phyloP scores from a whole-genome alignment of 257 asterid species.

The Ilex asprella region DNA sequence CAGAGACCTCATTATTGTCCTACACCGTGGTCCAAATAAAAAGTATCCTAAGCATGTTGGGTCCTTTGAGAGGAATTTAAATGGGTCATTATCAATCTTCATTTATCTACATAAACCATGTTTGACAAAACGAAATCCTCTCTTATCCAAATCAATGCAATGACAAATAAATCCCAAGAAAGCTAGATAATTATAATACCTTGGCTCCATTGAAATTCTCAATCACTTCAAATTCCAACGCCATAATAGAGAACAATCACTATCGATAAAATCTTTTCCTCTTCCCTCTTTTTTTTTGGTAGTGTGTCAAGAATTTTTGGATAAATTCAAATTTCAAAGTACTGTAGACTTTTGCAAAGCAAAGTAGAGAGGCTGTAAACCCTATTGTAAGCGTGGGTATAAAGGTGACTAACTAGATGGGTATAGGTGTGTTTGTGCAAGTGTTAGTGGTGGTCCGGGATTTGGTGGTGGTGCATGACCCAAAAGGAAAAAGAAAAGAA shows the following conservation, averaged over 20 bases:
- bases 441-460: constrained; percentile 58
- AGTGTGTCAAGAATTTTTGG: constrained; percentile 1
- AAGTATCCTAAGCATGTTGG: too few relatives aligned
- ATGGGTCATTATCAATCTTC: too few relatives aligned
- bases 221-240: too few relatives aligned
- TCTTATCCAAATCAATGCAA: too few relatives aligned
- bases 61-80: too few relatives aligned
- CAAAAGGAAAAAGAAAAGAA: constrained; percentile 18
- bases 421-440: constrained; percentile 26
- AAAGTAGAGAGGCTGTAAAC: constrained; percentile 21
- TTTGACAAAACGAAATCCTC: too few relatives aligned
- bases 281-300: constrained; percentile 2
- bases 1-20: too few relatives aligned
- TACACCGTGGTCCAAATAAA: too few relatives aligned
- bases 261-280: constrained; percentile 8
- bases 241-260: not conserved
- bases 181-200: too few relatives aligned
- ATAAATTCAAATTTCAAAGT: constrained; percentile 24
- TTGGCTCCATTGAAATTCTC: too few relatives aligned
- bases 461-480: constrained; percentile 20
- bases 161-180: too few relatives aligned
- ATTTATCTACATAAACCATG: too few relatives aligned
- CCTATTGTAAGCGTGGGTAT: constrained; percentile 36
- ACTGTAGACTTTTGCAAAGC: constrained; percentile 28
- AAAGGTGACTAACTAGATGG: constrained; percentile 34